Evolutionary conservation across 2,329 filamentous ascomycete genomes (phyloP), one percentile per base, ranked within the genome.

Genomic region (Colletotrichum zoysiae): DNA sequence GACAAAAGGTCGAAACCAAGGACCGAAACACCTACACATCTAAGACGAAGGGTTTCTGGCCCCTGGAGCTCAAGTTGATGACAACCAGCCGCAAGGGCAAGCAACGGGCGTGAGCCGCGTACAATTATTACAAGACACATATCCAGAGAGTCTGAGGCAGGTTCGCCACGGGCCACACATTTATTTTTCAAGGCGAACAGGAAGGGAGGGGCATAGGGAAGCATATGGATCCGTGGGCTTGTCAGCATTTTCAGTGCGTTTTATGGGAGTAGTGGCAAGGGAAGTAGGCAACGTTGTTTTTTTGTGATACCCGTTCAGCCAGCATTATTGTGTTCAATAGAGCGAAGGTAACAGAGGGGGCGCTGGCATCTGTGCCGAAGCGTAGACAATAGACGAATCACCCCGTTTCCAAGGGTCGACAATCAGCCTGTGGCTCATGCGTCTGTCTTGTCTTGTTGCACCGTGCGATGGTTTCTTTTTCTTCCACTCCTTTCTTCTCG

Each of bases 61-160:
- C 86, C 5, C 84, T 92, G 6, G 87, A 91, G 78, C 81, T 92
- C 68, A 92, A 92, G 81, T 76, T 91, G 56, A 88, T 88, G 85
- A 90, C 88, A 4, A 82, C 81, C 3, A 88, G 84, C 42, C 85
- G 84, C 60, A 85, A 87, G 69, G 89, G 87, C 4, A 87, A 88
- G 77, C 79, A 81, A 33, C 60, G 60, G 12, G 70, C 70, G 20
- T 72, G 60, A 72, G 30, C 33, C 48, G 12, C 23, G 35, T 23
- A 26, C 40, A 44, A 14, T 26, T 64, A n/a, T 64, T 6, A 38
- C 35, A 23, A 64, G 38, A 33, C 23, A 64, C 35, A 20, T 51
- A 11, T 51, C 18, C 50, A 30, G 20, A 23, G n/a, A 46, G 16
- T 11, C 33, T 20, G 20, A 14, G 53, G 20, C 55, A n/a, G 3